Evolutionary conservation across 179 eudicot species (phyloP).

Genomic region (Gypsophila paniculata): DNA sequence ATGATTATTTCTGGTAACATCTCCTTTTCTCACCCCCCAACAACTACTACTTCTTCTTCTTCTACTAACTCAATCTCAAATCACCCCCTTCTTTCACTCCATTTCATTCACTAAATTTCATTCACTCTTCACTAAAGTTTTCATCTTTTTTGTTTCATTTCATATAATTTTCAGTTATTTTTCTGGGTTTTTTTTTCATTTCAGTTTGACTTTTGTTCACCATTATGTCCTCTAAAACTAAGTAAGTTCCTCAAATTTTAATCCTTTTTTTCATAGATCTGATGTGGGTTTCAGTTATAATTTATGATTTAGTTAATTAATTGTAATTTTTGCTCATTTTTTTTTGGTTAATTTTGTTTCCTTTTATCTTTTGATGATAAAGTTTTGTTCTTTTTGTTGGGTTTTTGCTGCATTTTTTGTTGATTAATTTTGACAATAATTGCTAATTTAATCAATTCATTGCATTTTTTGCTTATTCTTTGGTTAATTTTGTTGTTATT

Average conservation of each 20-base stretch:
- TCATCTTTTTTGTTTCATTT: background rate
- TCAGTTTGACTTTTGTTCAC: slow-evolving; percentile 20
- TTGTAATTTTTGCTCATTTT: background rate
- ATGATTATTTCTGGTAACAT: slow-evolving; percentile 13
- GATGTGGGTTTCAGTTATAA: slow-evolving; percentile 24
- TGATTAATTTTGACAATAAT: background rate
- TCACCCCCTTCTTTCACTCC: too few relatives aligned
- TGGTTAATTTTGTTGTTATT: background rate
- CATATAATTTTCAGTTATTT: background rate
- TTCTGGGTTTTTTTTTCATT: background rate
- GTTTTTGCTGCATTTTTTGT: too few relatives aligned
- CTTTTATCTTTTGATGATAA: too few relatives aligned
- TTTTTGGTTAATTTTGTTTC: background rate
- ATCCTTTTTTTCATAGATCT: slow-evolving; percentile 29
- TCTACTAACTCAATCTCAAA: too few relatives aligned
- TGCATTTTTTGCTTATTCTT: background rate
- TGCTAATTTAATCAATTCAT: too few relatives aligned
- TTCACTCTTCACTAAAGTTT: background rate
- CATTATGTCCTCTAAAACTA: slow-evolving; percentile 55
- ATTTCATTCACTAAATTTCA: background rate
- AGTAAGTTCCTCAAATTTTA: slow-evolving; percentile 32
- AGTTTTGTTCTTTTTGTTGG: too few relatives aligned
- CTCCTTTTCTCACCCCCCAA: slow-evolving; percentile 6
- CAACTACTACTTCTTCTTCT: too few relatives aligned
- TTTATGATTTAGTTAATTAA: background rate